A percentile compares a stretch with the other conserved stretches of the same genome.
Conservation (phyloP, 225 moss, liverwort and hornwort genomes). For the Anthoceros angustus region DNA sequence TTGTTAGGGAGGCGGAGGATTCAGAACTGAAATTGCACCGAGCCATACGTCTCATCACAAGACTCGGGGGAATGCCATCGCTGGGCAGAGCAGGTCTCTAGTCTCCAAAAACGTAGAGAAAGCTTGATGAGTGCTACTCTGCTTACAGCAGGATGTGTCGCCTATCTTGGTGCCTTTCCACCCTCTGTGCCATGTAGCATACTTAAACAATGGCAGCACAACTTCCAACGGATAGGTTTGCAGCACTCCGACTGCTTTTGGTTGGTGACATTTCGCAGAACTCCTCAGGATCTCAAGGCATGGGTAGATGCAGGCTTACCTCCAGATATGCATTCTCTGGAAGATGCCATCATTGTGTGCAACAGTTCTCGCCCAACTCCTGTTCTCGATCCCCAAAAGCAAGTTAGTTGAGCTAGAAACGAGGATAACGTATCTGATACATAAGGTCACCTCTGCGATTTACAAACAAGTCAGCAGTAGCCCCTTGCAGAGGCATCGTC, state of each 20-base stretch:
- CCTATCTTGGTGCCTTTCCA: conserved; percentile 32
- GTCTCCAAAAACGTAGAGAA: conserved; percentile 18
- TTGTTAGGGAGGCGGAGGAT: conserved; percentile 25
- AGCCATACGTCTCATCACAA: conserved; percentile 23
- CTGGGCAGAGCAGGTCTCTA: conserved; percentile 25
- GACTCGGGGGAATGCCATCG: conserved; percentile 35
- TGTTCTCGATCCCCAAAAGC: conserved; percentile 34
- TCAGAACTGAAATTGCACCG: conserved; percentile 30
- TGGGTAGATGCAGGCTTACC: conserved; percentile 36
- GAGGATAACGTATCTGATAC: conserved; percentile 28
- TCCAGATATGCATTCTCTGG: conserved; percentile 30
- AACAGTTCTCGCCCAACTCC: conserved; percentile 29
- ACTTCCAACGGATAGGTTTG: conserved; percentile 18
- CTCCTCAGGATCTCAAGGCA: conserved; percentile 26
- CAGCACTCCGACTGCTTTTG: conserved; percentile 21
- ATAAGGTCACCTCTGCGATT: conserved; percentile 31
- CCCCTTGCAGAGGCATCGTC: conserved; percentile 23
- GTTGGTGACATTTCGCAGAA: conserved; percentile 26
- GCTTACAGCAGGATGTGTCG: conserved; percentile 28
- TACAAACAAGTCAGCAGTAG: conserved; percentile 27
- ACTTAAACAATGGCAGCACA: conserved; percentile 21
- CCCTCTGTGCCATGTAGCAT: conserved; percentile 17
- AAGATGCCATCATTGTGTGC: conserved; percentile 34
- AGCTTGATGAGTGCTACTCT: conserved; percentile 27
- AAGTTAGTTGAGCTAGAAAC: conserved; percentile 37